These are phyloP conservation scores for Talaromyces verruculosus DNA, from an alignment of 2,329 filamentous ascomycete species.

Conservation along the genomic window DNA sequence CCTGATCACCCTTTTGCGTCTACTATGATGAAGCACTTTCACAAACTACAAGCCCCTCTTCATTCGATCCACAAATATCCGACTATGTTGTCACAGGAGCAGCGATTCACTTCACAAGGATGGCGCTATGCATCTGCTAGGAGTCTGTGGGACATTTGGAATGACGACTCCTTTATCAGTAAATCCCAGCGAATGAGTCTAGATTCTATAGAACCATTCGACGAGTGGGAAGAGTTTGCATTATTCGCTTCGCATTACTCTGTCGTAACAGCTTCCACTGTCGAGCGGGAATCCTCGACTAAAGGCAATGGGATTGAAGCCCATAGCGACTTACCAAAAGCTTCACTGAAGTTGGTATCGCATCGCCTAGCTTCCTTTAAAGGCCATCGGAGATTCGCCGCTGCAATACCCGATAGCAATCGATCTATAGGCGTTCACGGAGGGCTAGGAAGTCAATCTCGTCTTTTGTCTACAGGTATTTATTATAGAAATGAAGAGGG, in stretches of 20 bases:
- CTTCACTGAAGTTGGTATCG: conserved; percentile 2
- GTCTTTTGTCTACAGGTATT: conserved; percentile 50
- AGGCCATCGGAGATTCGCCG: conserved; percentile 62
- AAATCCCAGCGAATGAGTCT: conserved; percentile 60
- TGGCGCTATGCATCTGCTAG: conserved; percentile 64
- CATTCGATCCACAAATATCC: conserved; percentile 71
- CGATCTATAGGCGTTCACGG: conserved; percentile 41
- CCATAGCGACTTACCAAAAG: background rate
- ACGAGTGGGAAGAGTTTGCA: conserved; percentile 94
- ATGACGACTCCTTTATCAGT: conserved; percentile 64
- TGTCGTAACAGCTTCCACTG: conserved; percentile 64
- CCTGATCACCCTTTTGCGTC: conserved; percentile 76
- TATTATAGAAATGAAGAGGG: conserved; percentile 50
- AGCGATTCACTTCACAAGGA: conserved; percentile 67
- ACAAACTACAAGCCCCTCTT: conserved; percentile 76
- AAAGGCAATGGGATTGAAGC: background rate
- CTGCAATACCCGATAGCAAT: conserved; percentile 46
- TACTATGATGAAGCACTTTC: conserved; percentile 82
- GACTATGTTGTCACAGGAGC: conserved; percentile 62
- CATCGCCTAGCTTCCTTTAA: conserved; percentile 36
- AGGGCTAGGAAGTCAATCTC: conserved; percentile 47
- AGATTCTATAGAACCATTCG: conserved; percentile 77
- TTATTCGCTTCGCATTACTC: conserved; percentile 84
- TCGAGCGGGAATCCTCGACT: background rate
- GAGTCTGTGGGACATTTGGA: conserved; percentile 83